Base-by-base conservation (phyloP, 2,329 filamentous ascomycete species). In the Thelonectria blattea region DNA sequence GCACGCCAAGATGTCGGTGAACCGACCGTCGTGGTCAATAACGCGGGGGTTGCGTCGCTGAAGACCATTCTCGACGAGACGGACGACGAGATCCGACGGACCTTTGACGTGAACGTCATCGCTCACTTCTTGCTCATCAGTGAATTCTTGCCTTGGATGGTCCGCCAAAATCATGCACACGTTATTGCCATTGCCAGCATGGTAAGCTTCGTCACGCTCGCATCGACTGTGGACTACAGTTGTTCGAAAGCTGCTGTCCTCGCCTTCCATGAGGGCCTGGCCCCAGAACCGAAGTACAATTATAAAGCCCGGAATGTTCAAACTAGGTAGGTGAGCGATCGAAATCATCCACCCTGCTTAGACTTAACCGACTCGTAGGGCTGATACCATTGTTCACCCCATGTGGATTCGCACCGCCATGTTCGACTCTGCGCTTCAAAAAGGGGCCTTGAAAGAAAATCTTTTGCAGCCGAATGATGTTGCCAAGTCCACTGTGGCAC, bases 121-220 rank as follows among this genome's bases (percentile, higher is more conserved):
- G 78, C 85, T 0, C 88, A 89, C 75, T 89, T 85, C 76, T 85
- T 81, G 75, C 79, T 87, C 2, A 76, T 81, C 0, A 81, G 85
- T 65, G 82, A 87, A 63, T 91, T 91, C 74, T 75, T 91, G 1
- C 88, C 88, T 0, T 68, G 73, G 58, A 88, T 91, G 82, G 74
- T 88, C 27, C 68, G 73, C 10, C 68, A 69, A 7, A 85, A 90
- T 74, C 88, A 91, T 74, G 88, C 89, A 43, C 88, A 89, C 80
- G 74, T 91, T 24, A 85, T 91, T 27, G 91, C 85, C 0, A 81
- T 91, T 18, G 86, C 89, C 14, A 86, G 82, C 8, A 77, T 85
- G 34, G 87, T 87, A 0, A 82, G 82, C 8, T 89, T 84, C 71
- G 68, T 84, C 5, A 77, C 81, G 2, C 80, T 84, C 0, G 84